Percentiles rank a stretch among this genome's conserved stretches.
Conservation (phyloP, 108 stramenopile genomes). For the Aurantiochytrium sp. region DNA sequence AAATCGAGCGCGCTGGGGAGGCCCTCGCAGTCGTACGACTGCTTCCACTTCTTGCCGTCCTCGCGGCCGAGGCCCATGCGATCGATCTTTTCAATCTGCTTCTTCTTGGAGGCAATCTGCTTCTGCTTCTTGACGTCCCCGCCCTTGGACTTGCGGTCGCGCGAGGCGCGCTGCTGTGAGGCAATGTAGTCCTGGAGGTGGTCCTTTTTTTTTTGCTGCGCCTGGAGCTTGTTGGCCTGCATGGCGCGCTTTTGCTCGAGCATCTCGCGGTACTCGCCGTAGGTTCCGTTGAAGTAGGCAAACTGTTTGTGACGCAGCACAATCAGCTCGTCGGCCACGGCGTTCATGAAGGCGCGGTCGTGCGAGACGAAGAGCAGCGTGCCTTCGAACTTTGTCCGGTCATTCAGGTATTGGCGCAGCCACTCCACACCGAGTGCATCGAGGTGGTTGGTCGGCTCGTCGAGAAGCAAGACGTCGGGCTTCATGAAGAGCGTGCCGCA, state of each 20-base stretch:
- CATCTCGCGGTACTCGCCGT: neutral
- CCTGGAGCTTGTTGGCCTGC: neutral
- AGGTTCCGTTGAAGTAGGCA: neutral
- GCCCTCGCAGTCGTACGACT: neutral
- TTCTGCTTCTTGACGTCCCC: conserved; percentile 12
- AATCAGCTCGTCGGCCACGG: neutral
- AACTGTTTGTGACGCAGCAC: conserved; percentile 13
- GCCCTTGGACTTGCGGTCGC: neutral
- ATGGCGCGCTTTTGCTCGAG: neutral
- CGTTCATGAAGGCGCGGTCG: conserved; percentile 33
- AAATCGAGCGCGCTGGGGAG: neutral
- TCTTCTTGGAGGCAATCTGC: conserved; percentile 18
- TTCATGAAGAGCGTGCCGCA: conserved; percentile 91
- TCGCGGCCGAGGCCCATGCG: neutral
- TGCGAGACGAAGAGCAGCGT: conserved; percentile 35
- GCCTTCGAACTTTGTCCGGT: neutral
- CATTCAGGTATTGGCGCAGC: conserved; percentile 73
- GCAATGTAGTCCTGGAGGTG: neutral
- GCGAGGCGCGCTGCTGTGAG: neutral
- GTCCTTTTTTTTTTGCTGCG: neutral
- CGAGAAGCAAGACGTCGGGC: conserved; percentile 75
- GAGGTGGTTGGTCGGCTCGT: conserved; percentile 68
- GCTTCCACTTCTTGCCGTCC: conserved; percentile 19
- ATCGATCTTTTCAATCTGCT: conserved; percentile 13
- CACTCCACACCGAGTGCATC: conserved; percentile 93